A percentile compares a stretch with the other conserved stretches of the same genome.
phyloP scores from a whole-genome alignment of 148 eudicot genomes.

The Amaranthus cruentus region DNA sequence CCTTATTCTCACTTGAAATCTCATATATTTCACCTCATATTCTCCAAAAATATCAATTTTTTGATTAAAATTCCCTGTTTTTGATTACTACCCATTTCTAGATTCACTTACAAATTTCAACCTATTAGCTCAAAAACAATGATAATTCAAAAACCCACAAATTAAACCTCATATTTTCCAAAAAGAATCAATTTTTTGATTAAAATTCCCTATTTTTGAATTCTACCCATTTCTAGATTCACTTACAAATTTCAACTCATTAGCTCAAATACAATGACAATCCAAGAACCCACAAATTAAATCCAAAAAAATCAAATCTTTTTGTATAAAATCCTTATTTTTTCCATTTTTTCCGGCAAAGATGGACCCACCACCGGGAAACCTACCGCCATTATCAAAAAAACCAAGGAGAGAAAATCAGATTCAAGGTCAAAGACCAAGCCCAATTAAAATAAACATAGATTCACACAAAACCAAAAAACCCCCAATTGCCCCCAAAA shows the following conservation, averaged over 20 bases:
- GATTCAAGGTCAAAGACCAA: slow-evolving; percentile 70
- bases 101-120: background rate
- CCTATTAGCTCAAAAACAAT: background rate
- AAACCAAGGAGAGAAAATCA: slow-evolving; percentile 25
- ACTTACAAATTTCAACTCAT: background rate
- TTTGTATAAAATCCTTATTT: no score
- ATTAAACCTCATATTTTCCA: no score
- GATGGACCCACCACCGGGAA: slow-evolving; percentile 20
- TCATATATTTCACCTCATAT: no score
- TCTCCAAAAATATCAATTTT: background rate
- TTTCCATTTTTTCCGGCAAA: background rate
- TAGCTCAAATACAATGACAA: no score
- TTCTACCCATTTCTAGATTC: background rate
- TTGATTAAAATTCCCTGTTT: no score
- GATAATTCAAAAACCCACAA: no score
- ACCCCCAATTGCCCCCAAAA: slow-evolving; percentile 44
- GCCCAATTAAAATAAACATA: slow-evolving; percentile 56
- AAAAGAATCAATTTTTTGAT: background rate
- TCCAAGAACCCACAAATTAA: no score
- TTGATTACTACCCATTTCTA: background rate
- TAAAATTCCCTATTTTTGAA: no score
- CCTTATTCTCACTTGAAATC: no score
- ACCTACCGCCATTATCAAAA: no score
- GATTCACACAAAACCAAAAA: slow-evolving; percentile 60
- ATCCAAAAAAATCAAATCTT: background rate